phyloP scores from a whole-genome alignment of 371 early-diverging fungal species.

The Haplosporangium sp. region DNA sequence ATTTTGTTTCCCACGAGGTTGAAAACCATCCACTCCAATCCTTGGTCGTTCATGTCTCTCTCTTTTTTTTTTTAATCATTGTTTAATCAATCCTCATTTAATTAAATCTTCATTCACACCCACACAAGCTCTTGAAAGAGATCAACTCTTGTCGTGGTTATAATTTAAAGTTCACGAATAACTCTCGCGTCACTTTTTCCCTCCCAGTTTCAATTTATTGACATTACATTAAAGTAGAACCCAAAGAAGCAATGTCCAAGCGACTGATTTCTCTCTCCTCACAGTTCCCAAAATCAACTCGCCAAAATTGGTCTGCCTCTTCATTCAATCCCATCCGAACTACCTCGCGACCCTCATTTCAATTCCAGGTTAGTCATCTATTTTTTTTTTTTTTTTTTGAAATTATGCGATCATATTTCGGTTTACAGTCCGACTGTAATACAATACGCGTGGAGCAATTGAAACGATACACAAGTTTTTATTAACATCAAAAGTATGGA shows the following conservation, averaged over 20 bases:
- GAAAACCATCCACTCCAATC: too few relatives aligned
- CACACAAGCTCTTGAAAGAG: too few relatives aligned
- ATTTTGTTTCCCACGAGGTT: too few relatives aligned
- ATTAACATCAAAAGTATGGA: not conserved
- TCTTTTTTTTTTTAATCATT: too few relatives aligned
- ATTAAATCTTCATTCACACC: too few relatives aligned
- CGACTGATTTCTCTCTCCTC: slow-evolving; percentile 10
- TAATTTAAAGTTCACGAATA: too few relatives aligned
- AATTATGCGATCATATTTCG: too few relatives aligned
- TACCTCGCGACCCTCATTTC: not conserved
- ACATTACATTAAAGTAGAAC: not conserved
- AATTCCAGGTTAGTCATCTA: not conserved
- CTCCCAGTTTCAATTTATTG: not conserved
- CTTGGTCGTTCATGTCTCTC: too few relatives aligned
- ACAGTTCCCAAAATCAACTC: slow-evolving; percentile 12
- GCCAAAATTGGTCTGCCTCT: slow-evolving; percentile 10
- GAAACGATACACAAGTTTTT: not conserved
- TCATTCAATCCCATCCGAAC: not conserved
- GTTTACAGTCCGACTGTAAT: not conserved
- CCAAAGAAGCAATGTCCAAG: slow-evolving; percentile 19
- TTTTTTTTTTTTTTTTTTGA: not conserved
- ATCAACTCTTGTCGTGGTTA: too few relatives aligned
- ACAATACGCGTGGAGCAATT: too few relatives aligned
- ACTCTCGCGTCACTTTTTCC: not conserved
- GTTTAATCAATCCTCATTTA: too few relatives aligned